Evolutionary conservation across 2,329 filamentous ascomycete species (phyloP).

Genomic region (Neodidymelliopsis sp.): DNA sequence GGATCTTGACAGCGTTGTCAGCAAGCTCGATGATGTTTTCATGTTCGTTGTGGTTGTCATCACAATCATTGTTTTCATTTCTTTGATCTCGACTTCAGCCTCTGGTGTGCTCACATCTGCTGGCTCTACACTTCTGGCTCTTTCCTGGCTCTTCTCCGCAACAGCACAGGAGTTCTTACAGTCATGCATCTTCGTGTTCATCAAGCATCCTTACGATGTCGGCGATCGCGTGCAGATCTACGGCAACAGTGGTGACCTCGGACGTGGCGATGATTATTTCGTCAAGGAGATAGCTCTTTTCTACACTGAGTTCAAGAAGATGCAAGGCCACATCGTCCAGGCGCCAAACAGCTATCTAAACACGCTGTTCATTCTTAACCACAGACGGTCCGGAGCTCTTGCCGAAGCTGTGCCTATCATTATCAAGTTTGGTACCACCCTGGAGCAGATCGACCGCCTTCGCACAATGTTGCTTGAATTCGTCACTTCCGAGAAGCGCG

Average conservation of each 20-base stretch:
- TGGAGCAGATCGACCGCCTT: slow-evolving; percentile 82
- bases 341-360: slow-evolving; percentile 95
- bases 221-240: slow-evolving; percentile 93
- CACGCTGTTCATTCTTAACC: slow-evolving; percentile 92
- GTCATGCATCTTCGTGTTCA: slow-evolving; percentile 92
- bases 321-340: slow-evolving; percentile 95
- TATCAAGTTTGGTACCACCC: slow-evolving; percentile 87
- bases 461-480: slow-evolving; percentile 83
- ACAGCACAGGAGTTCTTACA: slow-evolving; percentile 95
- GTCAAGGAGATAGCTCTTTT: slow-evolving; percentile 92
- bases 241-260: slow-evolving; percentile 80
- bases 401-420: slow-evolving; percentile 85
- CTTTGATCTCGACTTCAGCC: slow-evolving; percentile 88
- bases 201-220: slow-evolving; percentile 97
- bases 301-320: slow-evolving; percentile 98
- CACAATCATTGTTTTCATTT: slow-evolving; percentile 84
- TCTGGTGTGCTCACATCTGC: slow-evolving; percentile 89
- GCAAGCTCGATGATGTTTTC: slow-evolving; percentile 88
- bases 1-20: slow-evolving; percentile 91
- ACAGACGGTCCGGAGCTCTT: slow-evolving; percentile 85
- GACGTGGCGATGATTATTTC: slow-evolving; percentile 91
- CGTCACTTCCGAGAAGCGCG: slow-evolving; percentile 83
- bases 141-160: slow-evolving; percentile 91
- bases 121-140: slow-evolving; percentile 83
- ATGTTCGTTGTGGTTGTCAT: slow-evolving; percentile 85